Evolutionary conservation across 805 yeast genomes (phyloP).

Genomic region (Nadsonia fulvescens): DNA sequence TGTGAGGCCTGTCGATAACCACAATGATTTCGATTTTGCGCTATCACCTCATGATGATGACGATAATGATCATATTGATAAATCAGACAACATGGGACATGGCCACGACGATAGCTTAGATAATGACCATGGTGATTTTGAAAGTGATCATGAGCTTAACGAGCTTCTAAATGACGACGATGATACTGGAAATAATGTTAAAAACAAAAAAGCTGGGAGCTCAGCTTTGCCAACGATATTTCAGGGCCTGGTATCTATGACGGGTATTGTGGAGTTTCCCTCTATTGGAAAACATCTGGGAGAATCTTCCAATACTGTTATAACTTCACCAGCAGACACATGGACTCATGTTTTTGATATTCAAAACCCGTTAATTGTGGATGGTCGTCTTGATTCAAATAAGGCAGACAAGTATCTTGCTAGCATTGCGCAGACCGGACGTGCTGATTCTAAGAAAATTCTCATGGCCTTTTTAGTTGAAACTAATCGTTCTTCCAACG

Average conservation of each 20-base stretch:
- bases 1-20: too few species aligned
- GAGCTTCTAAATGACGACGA: constrained; percentile 12
- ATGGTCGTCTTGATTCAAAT: constrained; percentile 41
- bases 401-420: constrained; percentile 41
- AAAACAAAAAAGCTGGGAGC: background rate
- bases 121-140: constrained; percentile 11
- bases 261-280: constrained; percentile 29
- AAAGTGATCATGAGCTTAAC: constrained; percentile 21
- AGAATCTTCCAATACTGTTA: too few species aligned
- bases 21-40: too few species aligned
- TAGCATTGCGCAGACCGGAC: constrained; percentile 19
- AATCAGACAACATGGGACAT: constrained; percentile 1
- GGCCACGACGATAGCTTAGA: constrained; percentile 1
- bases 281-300: too few species aligned
- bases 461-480: too few species aligned
- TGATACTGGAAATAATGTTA: constrained; percentile 2
- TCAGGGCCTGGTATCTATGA: constrained; percentile 26
- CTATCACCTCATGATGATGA: too few species aligned
- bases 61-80: constrained; percentile 7
- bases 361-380: constrained; percentile 25
- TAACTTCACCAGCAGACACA: constrained; percentile 5
- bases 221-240: background rate
- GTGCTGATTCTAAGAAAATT: constrained; percentile 11
- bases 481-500: too few species aligned
- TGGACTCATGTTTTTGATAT: constrained; percentile 14